A percentile compares a stretch with the other conserved stretches of the same genome.
Evolutionary conservation across 2,329 filamentous ascomycete species (phyloP).

Genomic region (Daldinia eschscholtzii): DNA sequence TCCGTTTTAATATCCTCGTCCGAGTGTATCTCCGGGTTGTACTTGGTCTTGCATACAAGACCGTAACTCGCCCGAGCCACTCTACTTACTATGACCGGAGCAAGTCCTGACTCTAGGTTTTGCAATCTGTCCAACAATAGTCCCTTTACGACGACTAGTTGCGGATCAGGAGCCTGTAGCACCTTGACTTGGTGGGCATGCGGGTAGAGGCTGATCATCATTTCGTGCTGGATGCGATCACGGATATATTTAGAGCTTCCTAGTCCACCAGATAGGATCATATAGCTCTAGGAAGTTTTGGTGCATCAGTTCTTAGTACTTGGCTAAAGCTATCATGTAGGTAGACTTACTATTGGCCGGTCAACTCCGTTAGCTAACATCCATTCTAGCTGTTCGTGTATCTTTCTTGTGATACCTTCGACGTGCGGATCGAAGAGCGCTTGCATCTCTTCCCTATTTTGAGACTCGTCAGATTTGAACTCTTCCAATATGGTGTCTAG

Average conservation of each 20-base stretch:
- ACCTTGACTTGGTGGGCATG: conserved; percentile 56
- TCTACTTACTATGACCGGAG: conserved; percentile 58
- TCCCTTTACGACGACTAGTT: conserved; percentile 67
- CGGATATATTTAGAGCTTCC: conserved; percentile 62
- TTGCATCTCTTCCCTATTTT: conserved; percentile 58
- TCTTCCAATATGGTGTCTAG: neutral
- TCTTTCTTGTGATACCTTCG: conserved; percentile 55
- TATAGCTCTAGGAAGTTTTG: conserved; percentile 52
- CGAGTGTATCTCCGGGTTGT: conserved; percentile 54
- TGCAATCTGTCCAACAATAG: conserved; percentile 65
- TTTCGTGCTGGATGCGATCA: conserved; percentile 56
- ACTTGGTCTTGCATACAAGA: conserved; percentile 55
- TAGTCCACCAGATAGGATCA: conserved; percentile 61
- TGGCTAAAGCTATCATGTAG: neutral
- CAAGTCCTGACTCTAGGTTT: conserved; percentile 57
- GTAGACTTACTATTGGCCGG: conserved; percentile 54
- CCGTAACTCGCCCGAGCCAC: conserved; percentile 60
- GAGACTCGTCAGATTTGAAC: conserved; percentile 19
- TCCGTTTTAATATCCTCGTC: conserved; percentile 55
- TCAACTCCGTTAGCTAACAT: conserved; percentile 50
- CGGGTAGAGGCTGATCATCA: conserved; percentile 53
- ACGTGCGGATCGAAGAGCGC: conserved; percentile 59
- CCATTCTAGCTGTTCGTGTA: conserved; percentile 58
- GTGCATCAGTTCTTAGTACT: neutral
- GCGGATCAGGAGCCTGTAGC: conserved; percentile 63